Percentiles rank a stretch among this genome's conserved stretches.
Conservation (phyloP, 495 filamentous ascomycete species). For the Penicillium paxilli region DNA sequence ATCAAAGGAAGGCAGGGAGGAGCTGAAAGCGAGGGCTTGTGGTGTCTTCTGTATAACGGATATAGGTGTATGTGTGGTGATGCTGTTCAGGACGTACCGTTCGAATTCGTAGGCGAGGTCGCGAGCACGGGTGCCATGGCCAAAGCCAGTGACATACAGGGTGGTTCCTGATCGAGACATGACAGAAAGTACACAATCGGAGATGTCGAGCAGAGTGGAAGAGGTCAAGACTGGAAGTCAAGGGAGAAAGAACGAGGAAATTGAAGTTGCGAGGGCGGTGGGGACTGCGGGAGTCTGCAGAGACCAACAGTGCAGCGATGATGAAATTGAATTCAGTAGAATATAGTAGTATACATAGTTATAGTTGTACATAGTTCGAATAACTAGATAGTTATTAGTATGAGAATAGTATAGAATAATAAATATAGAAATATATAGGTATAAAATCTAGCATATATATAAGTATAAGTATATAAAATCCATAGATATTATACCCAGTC, state of each 20-base stretch:
- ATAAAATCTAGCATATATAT: too few relatives aligned
- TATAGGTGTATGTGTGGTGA: too few relatives aligned
- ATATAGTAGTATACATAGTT: too few relatives aligned
- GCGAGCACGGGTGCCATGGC: constrained; percentile 97
- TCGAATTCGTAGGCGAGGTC: constrained; percentile 99
- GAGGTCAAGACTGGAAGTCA: not conserved
- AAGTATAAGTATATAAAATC: too few relatives aligned
- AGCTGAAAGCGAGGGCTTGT: too few relatives aligned
- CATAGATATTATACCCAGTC: too few relatives aligned
- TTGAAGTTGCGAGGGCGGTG: not conserved
- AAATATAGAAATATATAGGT: too few relatives aligned
- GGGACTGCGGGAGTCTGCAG: constrained; percentile 6
- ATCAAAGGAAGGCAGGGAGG: constrained; percentile 6
- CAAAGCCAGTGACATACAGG: constrained; percentile 97
- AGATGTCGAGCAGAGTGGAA: not conserved
- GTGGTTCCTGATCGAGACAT: constrained; percentile 96
- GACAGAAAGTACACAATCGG: constrained; percentile 15
- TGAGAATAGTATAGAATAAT: too few relatives aligned
- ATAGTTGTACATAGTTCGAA: too few relatives aligned
- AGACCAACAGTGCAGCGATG: constrained; percentile 16
- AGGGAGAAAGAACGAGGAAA: constrained; percentile 1
- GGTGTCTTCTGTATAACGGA: too few relatives aligned
- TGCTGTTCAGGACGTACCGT: constrained; percentile 92
- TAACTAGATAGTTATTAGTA: not conserved
- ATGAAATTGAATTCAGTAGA: too few relatives aligned